Conservation (phyloP, 495 filamentous ascomycete species). For the Podospora didyma region DNA sequence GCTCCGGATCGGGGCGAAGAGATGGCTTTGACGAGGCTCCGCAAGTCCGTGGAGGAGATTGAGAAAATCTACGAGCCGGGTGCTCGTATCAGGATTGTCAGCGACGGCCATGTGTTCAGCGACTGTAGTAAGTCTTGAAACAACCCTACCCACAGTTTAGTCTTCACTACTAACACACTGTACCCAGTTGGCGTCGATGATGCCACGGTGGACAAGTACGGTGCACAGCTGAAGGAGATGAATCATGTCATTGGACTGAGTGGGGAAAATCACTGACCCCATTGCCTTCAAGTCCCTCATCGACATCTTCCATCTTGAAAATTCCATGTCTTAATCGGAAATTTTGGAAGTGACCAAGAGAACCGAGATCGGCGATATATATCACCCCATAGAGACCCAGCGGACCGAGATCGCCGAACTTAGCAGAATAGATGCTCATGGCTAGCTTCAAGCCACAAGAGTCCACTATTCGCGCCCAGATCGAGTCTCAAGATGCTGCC, state of each 20-base stretch:
- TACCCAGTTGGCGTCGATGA: slow-evolving; percentile 38
- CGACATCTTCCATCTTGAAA: too few relatives aligned
- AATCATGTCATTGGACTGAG: slow-evolving; percentile 12
- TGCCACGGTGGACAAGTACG: slow-evolving; percentile 31
- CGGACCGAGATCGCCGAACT: slow-evolving; percentile 32
- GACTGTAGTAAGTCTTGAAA: slow-evolving; percentile 24
- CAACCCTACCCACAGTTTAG: too few relatives aligned
- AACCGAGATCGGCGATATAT: slow-evolving; percentile 17
- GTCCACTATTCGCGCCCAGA: slow-evolving; percentile 25
- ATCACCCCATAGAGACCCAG: slow-evolving; percentile 26
- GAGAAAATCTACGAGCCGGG: slow-evolving; percentile 31
- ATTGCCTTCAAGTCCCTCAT: too few relatives aligned
- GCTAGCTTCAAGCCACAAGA: slow-evolving; percentile 26
- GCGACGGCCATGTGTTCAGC: slow-evolving; percentile 42
- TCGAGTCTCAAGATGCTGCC: slow-evolving; percentile 29
- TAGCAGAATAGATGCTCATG: slow-evolving; percentile 33
- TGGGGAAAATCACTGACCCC: too few relatives aligned
- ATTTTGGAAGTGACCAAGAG: slow-evolving; percentile 8
- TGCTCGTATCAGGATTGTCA: slow-evolving; percentile 34
- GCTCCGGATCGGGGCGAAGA: too few relatives aligned
- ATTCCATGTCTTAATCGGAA: too few relatives aligned
- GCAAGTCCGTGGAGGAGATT: slow-evolving; percentile 25
- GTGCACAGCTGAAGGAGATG: slow-evolving; percentile 27
- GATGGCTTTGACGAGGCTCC: slow-evolving; percentile 25
- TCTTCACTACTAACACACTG: too few relatives aligned